Evolutionary conservation across 148 eudicot species (phyloP), one percentile per base, ranked within the genome.

Genomic region (Pouteria glomerata): DNA sequence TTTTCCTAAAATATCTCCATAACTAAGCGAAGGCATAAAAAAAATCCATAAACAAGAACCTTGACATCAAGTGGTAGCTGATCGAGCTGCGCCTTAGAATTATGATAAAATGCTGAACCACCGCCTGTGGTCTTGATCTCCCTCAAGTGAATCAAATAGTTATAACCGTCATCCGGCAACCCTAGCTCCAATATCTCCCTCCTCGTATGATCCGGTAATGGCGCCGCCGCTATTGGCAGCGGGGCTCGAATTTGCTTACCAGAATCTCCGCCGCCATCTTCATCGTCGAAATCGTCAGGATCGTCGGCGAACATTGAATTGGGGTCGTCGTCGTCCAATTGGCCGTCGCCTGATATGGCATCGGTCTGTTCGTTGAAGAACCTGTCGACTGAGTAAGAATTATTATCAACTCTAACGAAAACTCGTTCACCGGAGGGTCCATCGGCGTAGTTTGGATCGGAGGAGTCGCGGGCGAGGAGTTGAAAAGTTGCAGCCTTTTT

Each of bases 101-200:
- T 95, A 1, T 90, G 57, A 78, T 82, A 95, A 78, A 79, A 92
- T 1, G 83, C 44, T 1, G 97, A 88, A 16, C 96, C 98, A 2
- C 83, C 97, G 41, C 97, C 97, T 12, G 85, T 76, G 57, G 86
- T 85, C 73, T 83, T 89, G 72, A 92, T 95, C 82, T 95, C 99
- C 72, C 99, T 83, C 89, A 95, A 35, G 76, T 92, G 99, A 47
- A 24, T 18, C 77, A 95, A 76, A 72, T 95, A 95, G 74, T 95
- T 95, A 73, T 95, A 95, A 23, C 97, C 99, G 81, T 95, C 99
- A 78, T 95, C 99, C 3, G 96, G 97, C 74, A 92, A 95, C 44
- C 99, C 99, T 33, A 92, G 86, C 84, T 92, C 96, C 78, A 95
- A 35, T 53, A 89, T 92, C 80, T 95, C 97, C 77, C 66, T 89